phyloP scores from a whole-genome alignment of 192 early-diverging fungal species.

The Coemansia guatemalensis region DNA sequence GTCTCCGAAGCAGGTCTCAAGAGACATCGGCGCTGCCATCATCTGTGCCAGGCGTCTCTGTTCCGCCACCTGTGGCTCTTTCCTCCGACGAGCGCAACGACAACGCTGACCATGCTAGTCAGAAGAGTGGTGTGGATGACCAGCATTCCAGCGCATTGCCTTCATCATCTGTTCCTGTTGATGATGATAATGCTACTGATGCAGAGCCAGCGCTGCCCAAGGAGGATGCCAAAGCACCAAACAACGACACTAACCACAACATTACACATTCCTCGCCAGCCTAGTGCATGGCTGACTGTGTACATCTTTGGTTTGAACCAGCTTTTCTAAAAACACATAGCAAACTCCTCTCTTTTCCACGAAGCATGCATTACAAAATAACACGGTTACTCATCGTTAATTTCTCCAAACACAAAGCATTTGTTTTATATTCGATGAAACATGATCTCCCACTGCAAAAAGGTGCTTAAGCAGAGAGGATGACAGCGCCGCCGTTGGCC shows the following conservation, averaged over 20 bases:
- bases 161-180: too few species aligned
- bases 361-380: too few species aligned
- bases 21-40: conserved; percentile 27
- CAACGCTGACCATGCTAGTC: neutral
- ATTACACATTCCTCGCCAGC: too few species aligned
- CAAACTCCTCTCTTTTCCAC: too few species aligned
- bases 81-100: neutral
- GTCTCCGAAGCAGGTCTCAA: conserved; percentile 43
- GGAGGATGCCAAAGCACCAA: too few species aligned
- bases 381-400: neutral
- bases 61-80: conserved; percentile 13
- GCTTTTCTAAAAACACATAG: too few species aligned
- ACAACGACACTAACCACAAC: too few species aligned
- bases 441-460: neutral
- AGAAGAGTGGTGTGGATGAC: neutral
- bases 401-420: neutral
- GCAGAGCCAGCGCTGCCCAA: too few species aligned
- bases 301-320: too few species aligned
- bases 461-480: conserved; percentile 52
- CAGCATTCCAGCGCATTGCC: neutral
- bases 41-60: conserved; percentile 5
- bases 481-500: conserved; percentile 84
- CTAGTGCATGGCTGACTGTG: too few species aligned
- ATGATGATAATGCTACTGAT: too few species aligned
- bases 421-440: too few species aligned